These are phyloP conservation scores for Tubosaeta sp. DNA, from an alignment of 768 basidiomycete genomes.

Conservation along the genomic window DNA sequence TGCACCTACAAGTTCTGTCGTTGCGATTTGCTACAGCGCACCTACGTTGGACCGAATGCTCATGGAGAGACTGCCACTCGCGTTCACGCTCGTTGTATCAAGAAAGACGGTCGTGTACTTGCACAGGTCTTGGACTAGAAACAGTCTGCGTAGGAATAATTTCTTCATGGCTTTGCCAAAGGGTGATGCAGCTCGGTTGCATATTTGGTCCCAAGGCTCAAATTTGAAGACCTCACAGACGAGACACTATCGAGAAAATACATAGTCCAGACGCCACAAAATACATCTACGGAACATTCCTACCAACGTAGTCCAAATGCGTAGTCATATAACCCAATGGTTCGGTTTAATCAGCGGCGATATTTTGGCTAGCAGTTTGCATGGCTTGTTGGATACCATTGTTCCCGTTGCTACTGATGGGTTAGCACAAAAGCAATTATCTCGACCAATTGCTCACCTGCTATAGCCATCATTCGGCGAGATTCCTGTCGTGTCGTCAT, in stretches of 20 bases:
- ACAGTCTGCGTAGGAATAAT: too few species aligned
- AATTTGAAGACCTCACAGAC: too few species aligned
- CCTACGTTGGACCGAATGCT: too few species aligned
- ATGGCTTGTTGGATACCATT: conserved; percentile 31
- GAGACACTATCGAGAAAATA: not conserved
- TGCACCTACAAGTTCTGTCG: too few species aligned
- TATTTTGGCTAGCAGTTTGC: conserved; percentile 31
- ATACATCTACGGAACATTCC: not conserved
- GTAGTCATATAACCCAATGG: not conserved
- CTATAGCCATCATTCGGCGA: conserved; percentile 68
- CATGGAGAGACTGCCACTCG: too few species aligned
- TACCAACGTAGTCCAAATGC: not conserved
- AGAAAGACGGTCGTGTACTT: too few species aligned
- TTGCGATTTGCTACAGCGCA: too few species aligned
- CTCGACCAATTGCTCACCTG: conserved; percentile 21
- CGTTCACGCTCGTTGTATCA: too few species aligned
- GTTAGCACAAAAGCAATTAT: not conserved
- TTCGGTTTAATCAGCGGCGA: conserved; percentile 26
- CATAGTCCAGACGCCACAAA: not conserved
- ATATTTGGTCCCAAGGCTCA: too few species aligned
- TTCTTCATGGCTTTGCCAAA: too few species aligned
- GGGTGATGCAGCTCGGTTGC: too few species aligned
- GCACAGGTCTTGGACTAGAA: too few species aligned
- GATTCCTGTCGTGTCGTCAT: conserved; percentile 37
- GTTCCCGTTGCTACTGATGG: conserved; percentile 25